A percentile compares a stretch with the other conserved stretches of the same genome.
phyloP scores from a whole-genome alignment of 345 rosid genomes.

The Lumnitzera littorea region DNA sequence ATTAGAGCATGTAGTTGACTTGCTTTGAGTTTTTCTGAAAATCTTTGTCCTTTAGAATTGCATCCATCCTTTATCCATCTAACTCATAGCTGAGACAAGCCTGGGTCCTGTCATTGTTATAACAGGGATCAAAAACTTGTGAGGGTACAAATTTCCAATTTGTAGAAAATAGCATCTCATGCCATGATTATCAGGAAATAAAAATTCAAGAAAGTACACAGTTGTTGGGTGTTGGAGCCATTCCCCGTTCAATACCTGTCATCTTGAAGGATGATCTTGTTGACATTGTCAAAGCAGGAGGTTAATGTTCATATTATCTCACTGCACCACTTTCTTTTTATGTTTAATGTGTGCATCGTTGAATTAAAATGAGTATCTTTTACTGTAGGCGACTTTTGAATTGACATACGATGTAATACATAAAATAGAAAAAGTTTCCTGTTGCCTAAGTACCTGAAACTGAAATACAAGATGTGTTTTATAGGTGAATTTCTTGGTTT shows the following conservation, averaged over 20 bases:
- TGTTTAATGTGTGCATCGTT: background rate
- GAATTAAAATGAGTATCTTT: background rate
- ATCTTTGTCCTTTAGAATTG: background rate
- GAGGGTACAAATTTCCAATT: constrained; percentile 70
- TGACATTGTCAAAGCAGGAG: constrained; percentile 95
- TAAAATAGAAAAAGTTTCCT: too few relatives aligned
- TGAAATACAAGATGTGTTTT: too few relatives aligned
- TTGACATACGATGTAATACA: too few relatives aligned
- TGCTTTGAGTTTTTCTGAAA: background rate
- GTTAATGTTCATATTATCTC: constrained; percentile 28
- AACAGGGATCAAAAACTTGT: constrained; percentile 61
- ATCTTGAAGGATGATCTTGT: constrained; percentile 88
- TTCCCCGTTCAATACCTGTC: constrained; percentile 82
- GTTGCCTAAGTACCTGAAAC: too few relatives aligned
- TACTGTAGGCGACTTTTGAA: background rate
- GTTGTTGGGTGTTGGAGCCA: constrained; percentile 84
- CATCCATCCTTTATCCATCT: too few relatives aligned
- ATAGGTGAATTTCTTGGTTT: too few relatives aligned
- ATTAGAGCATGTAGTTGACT: background rate
- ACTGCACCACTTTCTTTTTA: constrained; percentile 1
- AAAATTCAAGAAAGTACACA: constrained; percentile 95
- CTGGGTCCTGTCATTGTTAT: constrained; percentile 9
- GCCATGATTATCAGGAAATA: constrained; percentile 93
- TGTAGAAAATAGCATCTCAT: constrained; percentile 53
- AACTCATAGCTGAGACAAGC: too few relatives aligned